These are phyloP conservation scores for Rhizopogon salebrosus DNA, from an alignment of 768 basidiomycete genomes.

Conservation along the genomic window DNA sequence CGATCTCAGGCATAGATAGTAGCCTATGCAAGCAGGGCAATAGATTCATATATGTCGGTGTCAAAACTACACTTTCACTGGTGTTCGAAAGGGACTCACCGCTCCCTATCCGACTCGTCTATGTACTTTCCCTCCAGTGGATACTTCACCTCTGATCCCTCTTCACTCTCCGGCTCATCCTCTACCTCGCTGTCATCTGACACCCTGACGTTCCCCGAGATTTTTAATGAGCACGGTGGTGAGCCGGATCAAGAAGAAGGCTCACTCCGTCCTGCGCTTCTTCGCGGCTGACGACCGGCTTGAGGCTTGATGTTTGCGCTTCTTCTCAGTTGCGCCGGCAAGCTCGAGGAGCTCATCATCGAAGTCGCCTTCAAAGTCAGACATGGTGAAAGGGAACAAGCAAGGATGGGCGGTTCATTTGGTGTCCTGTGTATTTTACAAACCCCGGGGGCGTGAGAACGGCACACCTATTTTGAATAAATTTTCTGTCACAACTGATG, in stretches of 20 bases:
- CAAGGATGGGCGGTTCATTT: not conserved
- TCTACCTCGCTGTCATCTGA: slow-evolving; percentile 47
- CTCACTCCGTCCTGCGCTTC: slow-evolving; percentile 73
- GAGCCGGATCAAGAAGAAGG: slow-evolving; percentile 2
- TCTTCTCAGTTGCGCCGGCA: slow-evolving; percentile 63
- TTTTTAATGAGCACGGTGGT: slow-evolving; percentile 4
- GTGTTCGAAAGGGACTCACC: slow-evolving; percentile 46
- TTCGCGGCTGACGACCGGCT: slow-evolving; percentile 44
- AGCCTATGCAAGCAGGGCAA: slow-evolving; percentile 45
- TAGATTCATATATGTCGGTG: slow-evolving; percentile 8
- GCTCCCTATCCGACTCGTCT: slow-evolving; percentile 76
- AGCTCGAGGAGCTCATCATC: slow-evolving; percentile 78
- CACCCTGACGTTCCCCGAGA: slow-evolving; percentile 23
- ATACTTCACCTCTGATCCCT: slow-evolving; percentile 60
- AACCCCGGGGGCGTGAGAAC: too few relatives aligned
- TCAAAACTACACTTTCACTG: slow-evolving; percentile 25
- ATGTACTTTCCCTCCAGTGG: slow-evolving; percentile 90
- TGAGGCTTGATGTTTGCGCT: slow-evolving; percentile 54
- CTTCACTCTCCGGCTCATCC: slow-evolving; percentile 58
- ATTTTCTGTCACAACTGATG: too few relatives aligned
- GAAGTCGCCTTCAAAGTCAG: slow-evolving; percentile 47
- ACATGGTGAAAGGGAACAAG: slow-evolving; percentile 29
- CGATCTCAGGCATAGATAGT: slow-evolving; percentile 76
- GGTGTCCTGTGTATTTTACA: too few relatives aligned
- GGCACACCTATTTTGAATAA: too few relatives aligned